phyloP scores from a whole-genome alignment of 1,139 yeast genomes.

The Saccharomyces pastorianus region DNA sequence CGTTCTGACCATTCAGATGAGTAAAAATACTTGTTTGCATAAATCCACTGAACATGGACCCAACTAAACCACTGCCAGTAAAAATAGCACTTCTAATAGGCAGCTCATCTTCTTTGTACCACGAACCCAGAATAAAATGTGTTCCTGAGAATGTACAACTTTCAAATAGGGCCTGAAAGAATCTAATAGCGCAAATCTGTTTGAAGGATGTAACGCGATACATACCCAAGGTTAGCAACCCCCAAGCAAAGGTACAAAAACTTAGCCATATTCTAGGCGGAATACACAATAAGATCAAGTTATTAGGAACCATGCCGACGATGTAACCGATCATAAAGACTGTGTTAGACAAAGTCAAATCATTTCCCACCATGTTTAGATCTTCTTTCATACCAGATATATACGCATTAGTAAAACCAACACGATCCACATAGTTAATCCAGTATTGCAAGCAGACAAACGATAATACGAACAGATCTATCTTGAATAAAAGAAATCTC shows the following conservation, averaged over 20 bases:
- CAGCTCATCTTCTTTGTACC: constrained; percentile 45
- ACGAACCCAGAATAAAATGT: constrained; percentile 45
- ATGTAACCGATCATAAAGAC: constrained; percentile 55
- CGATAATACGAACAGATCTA: constrained; percentile 50
- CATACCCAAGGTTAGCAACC: constrained; percentile 44
- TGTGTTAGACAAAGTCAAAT: constrained; percentile 44
- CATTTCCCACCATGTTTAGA: constrained; percentile 43
- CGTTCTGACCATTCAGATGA: constrained; percentile 39
- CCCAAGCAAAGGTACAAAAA: constrained; percentile 50
- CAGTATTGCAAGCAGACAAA: constrained; percentile 51
- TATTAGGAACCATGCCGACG: constrained; percentile 51
- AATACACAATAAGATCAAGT: constrained; percentile 42
- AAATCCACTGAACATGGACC: constrained; percentile 48
- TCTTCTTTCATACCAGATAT: constrained; percentile 56
- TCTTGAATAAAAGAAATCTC: constrained; percentile 39
- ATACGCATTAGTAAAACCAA: constrained; percentile 45
- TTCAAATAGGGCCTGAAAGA: constrained; percentile 50
- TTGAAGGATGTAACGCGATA: constrained; percentile 38
- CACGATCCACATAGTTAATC: constrained; percentile 43
- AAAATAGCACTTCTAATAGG: constrained; percentile 45
- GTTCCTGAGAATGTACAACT: constrained; percentile 48
- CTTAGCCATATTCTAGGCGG: constrained; percentile 50
- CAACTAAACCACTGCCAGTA: constrained; percentile 46
- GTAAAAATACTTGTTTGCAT: constrained; percentile 57
- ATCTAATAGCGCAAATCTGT: constrained; percentile 45